Evolutionary conservation across 1,139 yeast species (phyloP), one percentile per base, ranked within the genome.

Genomic region (Yamadazyma diospyri): DNA sequence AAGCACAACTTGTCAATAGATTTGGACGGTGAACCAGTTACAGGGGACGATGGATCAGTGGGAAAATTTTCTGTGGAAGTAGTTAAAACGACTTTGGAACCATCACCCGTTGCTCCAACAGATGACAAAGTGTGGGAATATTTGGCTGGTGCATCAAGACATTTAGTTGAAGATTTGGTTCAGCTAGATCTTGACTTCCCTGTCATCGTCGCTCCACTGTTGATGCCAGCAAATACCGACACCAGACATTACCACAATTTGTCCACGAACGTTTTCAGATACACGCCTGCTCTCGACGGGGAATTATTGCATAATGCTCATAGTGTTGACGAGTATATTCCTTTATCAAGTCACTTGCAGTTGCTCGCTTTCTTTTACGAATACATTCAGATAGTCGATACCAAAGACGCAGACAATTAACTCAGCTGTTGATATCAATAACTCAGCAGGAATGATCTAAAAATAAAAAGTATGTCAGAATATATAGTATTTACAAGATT

Each of bases 151-250:
- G 60, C 59, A 9, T 58, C 66, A n/a, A 59, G 72, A 45, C 70
- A 67, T 40, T 64, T 71, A 25, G 52, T 58, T 35, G 72, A 69
- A 41, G 69, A 64, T 29, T 51, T 64, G 43, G 65, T 64, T 4
- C 55, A 51, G 46, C 58, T 64, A 7, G 56, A 61, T 22, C 37
- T 57, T 20, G 51, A 50, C 9, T 52, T 64, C 25, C 65, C 76
- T 16, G 59, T 79, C 20, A 64, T 82, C 33, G 63, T 77, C 15
- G 62, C 88, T 2, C 94, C 95, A 8, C 64, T 75, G 13, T 51
- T 84, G 32, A 74, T 83, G 76, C 70, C 85, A 5, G 95, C 85
- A 20, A 87, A 86, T 57, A 87, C 96, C 2, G 96, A 87, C 53
- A 86, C 95, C 6, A 73, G 76, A 51, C 73, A 76, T 52, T 86